Base-by-base conservation (phyloP, 352 stramenopile genomes). In the Globisporangium paroecandrum region DNA sequence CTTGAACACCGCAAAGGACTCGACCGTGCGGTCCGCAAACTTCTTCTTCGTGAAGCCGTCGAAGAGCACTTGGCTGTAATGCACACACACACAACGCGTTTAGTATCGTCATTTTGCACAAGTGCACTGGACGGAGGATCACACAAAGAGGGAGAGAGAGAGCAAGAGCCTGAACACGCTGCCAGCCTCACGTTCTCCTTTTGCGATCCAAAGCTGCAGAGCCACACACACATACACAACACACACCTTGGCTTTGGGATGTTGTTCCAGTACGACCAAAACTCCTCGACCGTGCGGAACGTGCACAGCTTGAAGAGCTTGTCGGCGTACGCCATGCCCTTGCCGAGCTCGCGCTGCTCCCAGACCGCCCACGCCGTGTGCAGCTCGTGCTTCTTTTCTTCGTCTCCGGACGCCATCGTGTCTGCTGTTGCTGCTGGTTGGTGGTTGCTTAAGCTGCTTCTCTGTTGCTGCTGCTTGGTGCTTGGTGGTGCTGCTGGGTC, bases 1-100 rank as follows among this genome's bases (percentile, higher is more conserved):
- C 66, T 95, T 96, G 77, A 97, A 97, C 36, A 97, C 79, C 22
- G 87, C 93, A 66, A 98, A 98, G 64, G 96, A 96, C 75, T 98
- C 94, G 63, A 99, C 87, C 36, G 89, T 90, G 58, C 94, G 93
- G 65, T 95, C 84, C n/a, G 83, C 78, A 53, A 98, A 90, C 73
- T 96, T 94, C 79, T 98, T 98, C 56, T 85, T 82, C 49, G 78
- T 88, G 64, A 91, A 91, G 41, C 87, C 87, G 63, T 95, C 87
- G 64, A 91, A 91, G 25, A 95, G 74, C 66, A 91, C 85, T 62
- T 93, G 81, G 58, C 85, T 93, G 62, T 7, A 34, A 58, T 49
- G 1, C n/a, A 36, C 57, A 62, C 8, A 55, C 25, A 58, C n/a
- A 53, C 29, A 34, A 59, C 25, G 20, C 32, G 20, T 47, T 27